Base-by-base conservation (phyloP, 192 early-diverging fungal species). In the Gaertneriomyces sp. region DNA sequence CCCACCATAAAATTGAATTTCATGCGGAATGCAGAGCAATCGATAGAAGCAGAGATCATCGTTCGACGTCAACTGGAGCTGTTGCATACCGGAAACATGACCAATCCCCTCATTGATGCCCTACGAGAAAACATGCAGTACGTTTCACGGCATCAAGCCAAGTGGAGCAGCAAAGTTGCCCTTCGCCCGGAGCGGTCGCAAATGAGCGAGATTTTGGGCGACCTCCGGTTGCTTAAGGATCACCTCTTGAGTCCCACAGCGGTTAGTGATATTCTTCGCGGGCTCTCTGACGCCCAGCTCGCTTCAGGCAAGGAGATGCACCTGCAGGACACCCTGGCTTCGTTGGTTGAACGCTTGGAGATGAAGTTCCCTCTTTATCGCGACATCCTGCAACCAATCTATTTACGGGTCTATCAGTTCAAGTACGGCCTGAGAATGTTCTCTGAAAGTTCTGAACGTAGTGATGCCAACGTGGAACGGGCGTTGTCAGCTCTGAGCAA, bases 381-480 rank as follows among this genome's bases (percentile, higher is more conserved):
- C 16, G 93, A 94, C 76, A 78, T 94, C 51, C 63, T 89, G 1
- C 86, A 89, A 17, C 90, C 90, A 4, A 39, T 90, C 25, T 68
- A 81, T 33, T 70, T 88, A n/a, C 80, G 85, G 9, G 70, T 93
- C 2, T 83, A 88, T 63, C 86, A 91, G 61, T 66, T 93, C 63
- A 88, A 90, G 70, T 88, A 83, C 65, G 91, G 90, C 42, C 45
- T 93, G n/a, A 68, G 86, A 11, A 51, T 89, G 46, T 60, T 87
- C 40, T 66, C 80, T 7, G 61, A 70, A 9, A 53, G 66, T 4
- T 10, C 17, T 20, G 63, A 56, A 53, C 11, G 4, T 58, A 19
- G 19, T 12, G 39, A 64, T 33, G 60, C n/a, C 7, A 39, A 8
- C 42, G 62, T 42, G 19, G 20, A 41, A 25, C 14, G n/a, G 17